A percentile compares a stretch with the other conserved stretches of the same genome.
phyloP scores from a whole-genome alignment of 139 green algal genomes.

The Closterium sp. region DNA sequence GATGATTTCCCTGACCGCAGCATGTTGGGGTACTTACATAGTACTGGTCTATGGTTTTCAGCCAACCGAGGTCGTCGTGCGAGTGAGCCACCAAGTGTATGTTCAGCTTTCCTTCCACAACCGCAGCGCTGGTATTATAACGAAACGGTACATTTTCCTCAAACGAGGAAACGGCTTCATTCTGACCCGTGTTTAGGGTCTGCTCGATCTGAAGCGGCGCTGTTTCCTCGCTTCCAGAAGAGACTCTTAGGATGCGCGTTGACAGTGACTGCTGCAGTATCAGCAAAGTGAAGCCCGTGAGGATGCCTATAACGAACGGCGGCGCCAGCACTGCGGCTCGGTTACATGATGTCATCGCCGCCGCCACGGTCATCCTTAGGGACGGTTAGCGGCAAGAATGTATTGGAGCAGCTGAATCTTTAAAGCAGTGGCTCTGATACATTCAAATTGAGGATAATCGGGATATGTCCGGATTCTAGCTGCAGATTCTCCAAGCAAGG shows the following conservation, averaged over 20 bases:
- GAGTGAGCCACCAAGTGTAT: conserved; percentile 82
- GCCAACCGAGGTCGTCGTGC: conserved; percentile 85
- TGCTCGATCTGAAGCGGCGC: background rate
- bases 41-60: conserved; percentile 91
- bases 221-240: background rate
- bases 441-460: background rate
- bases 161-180: background rate
- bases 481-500: too few relatives aligned
- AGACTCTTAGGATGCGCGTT: background rate
- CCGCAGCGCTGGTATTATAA: conserved; percentile 29
- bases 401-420: too few relatives aligned
- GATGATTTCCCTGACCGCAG: too few relatives aligned
- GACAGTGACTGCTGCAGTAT: background rate
- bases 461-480: too few relatives aligned
- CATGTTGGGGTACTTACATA: conserved; percentile 72
- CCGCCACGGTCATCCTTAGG: background rate
- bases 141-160: background rate
- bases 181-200: background rate
- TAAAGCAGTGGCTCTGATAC: background rate
- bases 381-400: background rate
- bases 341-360: background rate
- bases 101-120: conserved; percentile 62
- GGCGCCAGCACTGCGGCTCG: background rate
- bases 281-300: background rate
- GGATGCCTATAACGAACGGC: background rate